Conservation (phyloP, 768 basidiomycete genomes). For the Russula ochroleuca region DNA sequence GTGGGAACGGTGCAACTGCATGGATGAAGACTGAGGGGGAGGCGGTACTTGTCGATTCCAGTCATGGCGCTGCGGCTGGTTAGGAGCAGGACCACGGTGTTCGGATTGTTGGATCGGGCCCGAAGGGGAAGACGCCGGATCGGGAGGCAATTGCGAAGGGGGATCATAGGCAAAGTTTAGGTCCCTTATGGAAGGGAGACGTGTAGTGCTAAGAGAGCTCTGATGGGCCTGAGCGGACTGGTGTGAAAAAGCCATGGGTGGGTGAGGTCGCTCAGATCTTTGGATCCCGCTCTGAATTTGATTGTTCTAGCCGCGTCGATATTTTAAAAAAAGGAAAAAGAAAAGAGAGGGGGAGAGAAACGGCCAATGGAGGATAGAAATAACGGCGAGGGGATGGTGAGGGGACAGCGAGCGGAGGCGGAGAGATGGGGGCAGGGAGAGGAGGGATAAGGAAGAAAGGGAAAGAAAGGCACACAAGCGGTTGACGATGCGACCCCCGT, state of each 20-base stretch:
- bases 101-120: slow-evolving; percentile 34
- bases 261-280: slow-evolving; percentile 26
- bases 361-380: neutral
- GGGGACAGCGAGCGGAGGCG: slow-evolving; percentile 26
- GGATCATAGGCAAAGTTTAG: slow-evolving; percentile 55
- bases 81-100: slow-evolving; percentile 31
- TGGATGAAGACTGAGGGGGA: slow-evolving; percentile 25
- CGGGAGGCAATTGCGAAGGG: slow-evolving; percentile 32
- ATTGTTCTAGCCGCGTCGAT: neutral
- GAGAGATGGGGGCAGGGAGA: slow-evolving; percentile 36
- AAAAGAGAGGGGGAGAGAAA: neutral
- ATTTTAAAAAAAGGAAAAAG: neutral
- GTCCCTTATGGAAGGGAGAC: slow-evolving; percentile 69
- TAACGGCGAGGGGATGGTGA: neutral
- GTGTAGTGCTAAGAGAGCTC: slow-evolving; percentile 43
- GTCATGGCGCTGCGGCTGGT: slow-evolving; percentile 38
- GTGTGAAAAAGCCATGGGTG: slow-evolving; percentile 49
- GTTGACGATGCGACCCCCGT: slow-evolving; percentile 19
- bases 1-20: slow-evolving; percentile 28
- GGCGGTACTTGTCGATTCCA: slow-evolving; percentile 25
- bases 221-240: slow-evolving; percentile 40
- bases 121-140: slow-evolving; percentile 34
- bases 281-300: neutral
- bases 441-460: slow-evolving; percentile 10
- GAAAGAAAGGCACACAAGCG: slow-evolving; percentile 17